phyloP scores from a whole-genome alignment of 106 monocot genomes.

The Platanthera zijinensis region DNA sequence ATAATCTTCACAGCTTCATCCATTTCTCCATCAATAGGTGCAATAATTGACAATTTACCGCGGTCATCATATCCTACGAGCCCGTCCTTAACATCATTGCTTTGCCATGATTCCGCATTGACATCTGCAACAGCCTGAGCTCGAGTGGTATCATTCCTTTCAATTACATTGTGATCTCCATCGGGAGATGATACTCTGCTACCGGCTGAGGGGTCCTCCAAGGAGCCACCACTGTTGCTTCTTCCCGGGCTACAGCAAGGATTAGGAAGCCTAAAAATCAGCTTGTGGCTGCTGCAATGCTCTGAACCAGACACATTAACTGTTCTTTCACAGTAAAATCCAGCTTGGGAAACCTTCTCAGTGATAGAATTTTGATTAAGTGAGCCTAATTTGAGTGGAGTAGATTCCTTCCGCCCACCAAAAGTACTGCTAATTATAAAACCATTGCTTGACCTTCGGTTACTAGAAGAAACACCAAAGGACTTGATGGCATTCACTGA shows the following conservation, averaged over 20 bases:
- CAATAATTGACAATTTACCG: slow-evolving; percentile 17
- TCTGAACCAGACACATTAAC: slow-evolving; percentile 34
- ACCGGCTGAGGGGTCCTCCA: slow-evolving; percentile 37
- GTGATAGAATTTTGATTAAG: slow-evolving; percentile 12
- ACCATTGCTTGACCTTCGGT: slow-evolving; percentile 54
- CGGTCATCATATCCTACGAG: slow-evolving; percentile 26
- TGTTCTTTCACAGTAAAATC: slow-evolving; percentile 33
- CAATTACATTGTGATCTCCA: slow-evolving; percentile 16
- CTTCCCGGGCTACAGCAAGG: slow-evolving; percentile 44
- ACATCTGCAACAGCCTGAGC: slow-evolving; percentile 17
- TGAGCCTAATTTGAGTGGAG: slow-evolving; percentile 23
- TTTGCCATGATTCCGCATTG: slow-evolving; percentile 31
- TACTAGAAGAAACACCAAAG: slow-evolving; percentile 34
- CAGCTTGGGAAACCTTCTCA: slow-evolving; percentile 39
- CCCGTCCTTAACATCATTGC: slow-evolving; percentile 35
- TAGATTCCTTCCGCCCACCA: slow-evolving; percentile 28
- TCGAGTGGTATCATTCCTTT: slow-evolving; percentile 21
- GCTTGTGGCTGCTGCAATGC: slow-evolving; percentile 38
- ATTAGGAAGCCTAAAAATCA: slow-evolving; percentile 72
- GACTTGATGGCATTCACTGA: slow-evolving; percentile 34
- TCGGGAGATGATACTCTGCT: slow-evolving; percentile 56
- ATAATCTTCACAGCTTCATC: slow-evolving; percentile 17
- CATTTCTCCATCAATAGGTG: slow-evolving; percentile 23
- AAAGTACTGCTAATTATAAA: slow-evolving; percentile 7
- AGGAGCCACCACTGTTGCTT: slow-evolving; percentile 30